Base-by-base conservation (phyloP, 306 rosid genomes). In the Alnus rubra region DNA sequence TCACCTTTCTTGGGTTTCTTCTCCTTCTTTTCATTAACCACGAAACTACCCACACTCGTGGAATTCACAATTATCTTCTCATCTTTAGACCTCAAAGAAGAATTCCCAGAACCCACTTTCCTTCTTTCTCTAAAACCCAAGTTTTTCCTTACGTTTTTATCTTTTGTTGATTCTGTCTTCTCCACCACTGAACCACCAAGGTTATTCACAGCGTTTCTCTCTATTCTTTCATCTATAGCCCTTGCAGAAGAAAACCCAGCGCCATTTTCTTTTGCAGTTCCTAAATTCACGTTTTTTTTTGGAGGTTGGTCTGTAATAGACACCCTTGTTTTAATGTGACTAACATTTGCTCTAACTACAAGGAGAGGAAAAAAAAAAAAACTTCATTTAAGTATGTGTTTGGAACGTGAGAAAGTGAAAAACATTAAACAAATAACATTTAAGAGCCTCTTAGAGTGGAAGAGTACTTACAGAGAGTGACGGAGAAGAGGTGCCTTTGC, bases 381-480 rank as follows among this genome's bases (percentile, higher is more conserved):
- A 2, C 70, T 76, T 1, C 73, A 70, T 58, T 78, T 71, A 18
- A 63, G 82, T 59, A 70, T 9, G 72, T 60, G 82, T 73, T 79
- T 79, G 74, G 81, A 75, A 82, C 84, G 82, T 37, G 78, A 88
- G 82, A 55, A 82, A 82, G 67, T 73, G 74, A 72, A 69, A 60
- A 77, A 78, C 31, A n/a, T 74, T 48, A 80, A 75, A 18, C 77
- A 80, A 76, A 18, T 45, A 76, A 56, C 28, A 77, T 30, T 78
- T 73, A 39, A 72, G 69, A 55, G 62, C 23, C 35, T 55, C 45
- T 64, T 72, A 81, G 69, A 18, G 85, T 47, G 28, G 84, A 71
- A 18, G 81, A 81, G 76, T 23, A 88, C 93, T 86, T 82, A 80
- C 88, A 82, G 81, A 76, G 47, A 80, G 82, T 4, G 54, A 63